These are phyloP conservation scores for Cladophialophora bantiana DNA, from an alignment of 2,329 filamentous ascomycete species.

Conservation along the genomic window DNA sequence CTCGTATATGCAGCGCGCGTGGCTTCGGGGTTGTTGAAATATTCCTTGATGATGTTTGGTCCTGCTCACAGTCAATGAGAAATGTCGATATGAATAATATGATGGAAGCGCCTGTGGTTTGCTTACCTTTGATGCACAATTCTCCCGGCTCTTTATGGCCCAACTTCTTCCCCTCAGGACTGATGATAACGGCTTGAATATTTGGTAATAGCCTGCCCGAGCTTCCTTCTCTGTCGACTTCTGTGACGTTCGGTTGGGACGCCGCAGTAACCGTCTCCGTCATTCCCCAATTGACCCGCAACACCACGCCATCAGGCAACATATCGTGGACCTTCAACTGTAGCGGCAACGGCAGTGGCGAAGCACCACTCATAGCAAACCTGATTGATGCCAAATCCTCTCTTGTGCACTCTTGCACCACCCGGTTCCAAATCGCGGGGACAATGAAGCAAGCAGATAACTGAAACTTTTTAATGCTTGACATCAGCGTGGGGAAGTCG, in stretches of 20 bases:
- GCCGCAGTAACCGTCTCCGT: conserved; percentile 56
- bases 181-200: conserved; percentile 45
- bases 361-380: conserved; percentile 34
- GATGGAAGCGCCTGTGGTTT: conserved; percentile 45
- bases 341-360: conserved; percentile 25
- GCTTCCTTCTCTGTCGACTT: conserved; percentile 54
- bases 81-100: not conserved
- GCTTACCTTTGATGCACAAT: conserved; percentile 49
- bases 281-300: conserved; percentile 56
- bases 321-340: conserved; percentile 29
- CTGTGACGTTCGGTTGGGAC: conserved; percentile 43
- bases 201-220: conserved; percentile 56
- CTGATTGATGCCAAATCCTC: conserved; percentile 26
- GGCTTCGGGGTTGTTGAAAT: conserved; percentile 45
- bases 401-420: conserved; percentile 29
- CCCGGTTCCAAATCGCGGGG: conserved; percentile 33
- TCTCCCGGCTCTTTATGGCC: conserved; percentile 44
- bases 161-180: conserved; percentile 45
- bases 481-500: conserved; percentile 27
- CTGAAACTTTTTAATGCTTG: conserved; percentile 24
- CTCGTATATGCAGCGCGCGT: conserved; percentile 41
- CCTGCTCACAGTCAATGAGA: conserved; percentile 10
- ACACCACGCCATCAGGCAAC: conserved; percentile 26
- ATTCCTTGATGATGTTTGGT: conserved; percentile 32
- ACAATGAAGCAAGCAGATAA: conserved; percentile 33